These are phyloP conservation scores for Geotrichum fermentans DNA, from an alignment of 1,139 yeast genomes.

Conservation along the genomic window DNA sequence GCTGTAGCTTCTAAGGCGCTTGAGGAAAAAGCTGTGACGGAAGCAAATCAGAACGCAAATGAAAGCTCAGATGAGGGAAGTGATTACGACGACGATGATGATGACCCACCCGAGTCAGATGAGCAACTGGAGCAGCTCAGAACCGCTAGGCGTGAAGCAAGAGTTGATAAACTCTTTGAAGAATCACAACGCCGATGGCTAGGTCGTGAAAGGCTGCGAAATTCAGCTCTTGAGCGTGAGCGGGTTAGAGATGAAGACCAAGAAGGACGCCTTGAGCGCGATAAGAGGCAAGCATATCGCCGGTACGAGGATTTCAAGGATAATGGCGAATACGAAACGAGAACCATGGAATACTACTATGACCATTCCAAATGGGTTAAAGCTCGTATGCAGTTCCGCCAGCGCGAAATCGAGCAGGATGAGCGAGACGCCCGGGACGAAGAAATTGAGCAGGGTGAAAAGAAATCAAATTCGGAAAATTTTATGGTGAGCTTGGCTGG, in stretches of 20 bases:
- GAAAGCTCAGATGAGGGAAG: conserved; percentile 13
- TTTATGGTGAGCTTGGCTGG: conserved; percentile 14
- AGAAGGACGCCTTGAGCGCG: conserved; percentile 23
- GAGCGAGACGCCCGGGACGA: conserved; percentile 30
- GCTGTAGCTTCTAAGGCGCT: conserved; percentile 22
- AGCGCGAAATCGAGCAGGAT: conserved; percentile 33
- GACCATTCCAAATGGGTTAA: conserved; percentile 37
- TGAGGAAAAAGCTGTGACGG: conserved; percentile 11
- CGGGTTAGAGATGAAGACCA: conserved; percentile 22
- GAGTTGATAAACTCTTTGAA: conserved; percentile 23
- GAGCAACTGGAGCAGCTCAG: conserved; percentile 24
- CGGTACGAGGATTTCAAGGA: conserved; percentile 29
- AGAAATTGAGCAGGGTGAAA: conserved; percentile 22
- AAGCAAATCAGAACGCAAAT: conserved; percentile 1
- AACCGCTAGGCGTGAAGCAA: conserved; percentile 21
- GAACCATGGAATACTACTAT: conserved; percentile 31
- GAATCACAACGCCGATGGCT: conserved; percentile 30
- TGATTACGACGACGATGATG: conserved; percentile 3
- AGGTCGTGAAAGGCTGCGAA: conserved; percentile 26
- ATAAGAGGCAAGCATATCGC: conserved; percentile 24
- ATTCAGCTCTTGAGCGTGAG: conserved; percentile 29
- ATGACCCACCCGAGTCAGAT: conserved; percentile 21
- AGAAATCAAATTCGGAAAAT: conserved; percentile 8
- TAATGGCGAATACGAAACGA: conserved; percentile 23
- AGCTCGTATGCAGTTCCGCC: conserved; percentile 28